Evolutionary conservation across 495 filamentous ascomycete genomes (phyloP).

Genomic region (Lasiosphaeria miniovina): DNA sequence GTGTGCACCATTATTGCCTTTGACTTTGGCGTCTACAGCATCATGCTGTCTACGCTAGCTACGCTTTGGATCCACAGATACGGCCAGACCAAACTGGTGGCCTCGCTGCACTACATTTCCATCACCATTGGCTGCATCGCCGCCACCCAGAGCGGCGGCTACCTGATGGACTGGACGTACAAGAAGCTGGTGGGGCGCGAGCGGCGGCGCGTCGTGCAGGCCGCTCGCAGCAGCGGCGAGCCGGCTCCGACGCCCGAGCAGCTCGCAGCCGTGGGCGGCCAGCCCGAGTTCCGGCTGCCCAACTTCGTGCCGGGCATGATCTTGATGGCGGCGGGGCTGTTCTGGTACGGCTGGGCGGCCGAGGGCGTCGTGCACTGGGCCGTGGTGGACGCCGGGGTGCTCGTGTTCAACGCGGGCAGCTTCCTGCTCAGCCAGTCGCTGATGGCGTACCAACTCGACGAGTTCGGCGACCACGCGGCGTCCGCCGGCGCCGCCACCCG

Average conservation of each 20-base stretch:
- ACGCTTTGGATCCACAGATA: conserved; percentile 54
- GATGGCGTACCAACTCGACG: conserved; percentile 55
- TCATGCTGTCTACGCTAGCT: conserved; percentile 60
- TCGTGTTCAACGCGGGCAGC: conserved; percentile 55
- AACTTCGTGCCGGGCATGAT: conserved; percentile 56
- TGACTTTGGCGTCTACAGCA: conserved; percentile 57
- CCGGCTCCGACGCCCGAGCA: background rate
- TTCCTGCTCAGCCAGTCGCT: conserved; percentile 59
- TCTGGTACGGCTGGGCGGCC: conserved; percentile 69
- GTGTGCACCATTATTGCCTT: conserved; percentile 41
- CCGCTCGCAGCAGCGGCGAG: background rate
- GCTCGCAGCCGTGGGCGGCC: conserved; percentile 23
- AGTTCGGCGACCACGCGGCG: conserved; percentile 23
- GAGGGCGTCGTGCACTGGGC: conserved; percentile 51
- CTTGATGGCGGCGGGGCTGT: conserved; percentile 47
- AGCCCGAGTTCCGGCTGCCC: conserved; percentile 58
- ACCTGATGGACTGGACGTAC: conserved; percentile 49
- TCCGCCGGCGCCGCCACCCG: conserved; percentile 21
- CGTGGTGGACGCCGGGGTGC: conserved; percentile 54
- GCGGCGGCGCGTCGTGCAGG: conserved; percentile 13
- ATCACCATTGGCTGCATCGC: conserved; percentile 55
- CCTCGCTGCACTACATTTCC: conserved; percentile 58
- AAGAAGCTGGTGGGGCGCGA: conserved; percentile 43
- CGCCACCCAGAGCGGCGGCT: conserved; percentile 47
- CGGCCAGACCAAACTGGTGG: conserved; percentile 45